Evolutionary conservation across 768 basidiomycete genomes (phyloP).

Genomic region (Hericium coralloides): DNA sequence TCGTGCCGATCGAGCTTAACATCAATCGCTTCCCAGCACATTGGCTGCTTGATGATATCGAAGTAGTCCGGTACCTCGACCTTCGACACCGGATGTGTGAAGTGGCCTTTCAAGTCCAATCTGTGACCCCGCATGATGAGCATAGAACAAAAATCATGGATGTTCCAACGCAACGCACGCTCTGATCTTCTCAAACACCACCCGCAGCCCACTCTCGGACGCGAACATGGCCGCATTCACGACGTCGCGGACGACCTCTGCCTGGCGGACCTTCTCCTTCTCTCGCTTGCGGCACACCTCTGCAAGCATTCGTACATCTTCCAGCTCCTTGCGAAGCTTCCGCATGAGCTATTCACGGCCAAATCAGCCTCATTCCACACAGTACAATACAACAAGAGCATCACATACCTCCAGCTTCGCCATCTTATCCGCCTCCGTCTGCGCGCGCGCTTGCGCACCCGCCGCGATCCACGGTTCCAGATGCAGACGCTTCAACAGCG

Average conservation of each 20-base stretch:
- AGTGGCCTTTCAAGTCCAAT: constrained; percentile 63
- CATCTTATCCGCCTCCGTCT: constrained; percentile 76
- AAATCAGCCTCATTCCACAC: neutral
- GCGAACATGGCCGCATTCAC: constrained; percentile 59
- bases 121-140: constrained; percentile 28
- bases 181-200: constrained; percentile 62
- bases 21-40: constrained; percentile 83
- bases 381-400: neutral
- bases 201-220: constrained; percentile 49
- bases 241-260: constrained; percentile 56
- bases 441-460: constrained; percentile 39
- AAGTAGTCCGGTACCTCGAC: constrained; percentile 85
- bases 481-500: constrained; percentile 85
- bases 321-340: constrained; percentile 68
- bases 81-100: constrained; percentile 76
- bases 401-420: constrained; percentile 73
- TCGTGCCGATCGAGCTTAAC: constrained; percentile 72
- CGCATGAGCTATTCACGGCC: constrained; percentile 44
- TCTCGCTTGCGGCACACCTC: constrained; percentile 72
- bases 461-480: constrained; percentile 96
- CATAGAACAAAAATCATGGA: constrained; percentile 3
- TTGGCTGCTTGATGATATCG: constrained; percentile 75
- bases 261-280: constrained; percentile 63
- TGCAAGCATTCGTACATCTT: constrained; percentile 55
- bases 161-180: constrained; percentile 35